These are phyloP conservation scores for Scenedesmus sp. DNA, from an alignment of 163 green algal genomes.

Conservation along the genomic window DNA sequence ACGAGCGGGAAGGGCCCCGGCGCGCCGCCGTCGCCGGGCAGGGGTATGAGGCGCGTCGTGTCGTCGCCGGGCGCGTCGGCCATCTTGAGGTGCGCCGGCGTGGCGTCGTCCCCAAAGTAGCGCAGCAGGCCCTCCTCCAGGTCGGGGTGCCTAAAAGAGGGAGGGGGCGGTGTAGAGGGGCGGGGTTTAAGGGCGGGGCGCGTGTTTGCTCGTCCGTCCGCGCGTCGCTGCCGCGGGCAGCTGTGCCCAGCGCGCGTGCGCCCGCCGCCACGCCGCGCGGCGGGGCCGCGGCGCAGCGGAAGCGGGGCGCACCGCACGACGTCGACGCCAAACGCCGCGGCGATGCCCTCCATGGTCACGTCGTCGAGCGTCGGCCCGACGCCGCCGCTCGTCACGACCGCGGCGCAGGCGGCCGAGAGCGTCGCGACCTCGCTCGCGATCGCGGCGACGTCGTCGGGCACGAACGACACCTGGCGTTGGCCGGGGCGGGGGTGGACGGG, in stretches of 20 bases:
- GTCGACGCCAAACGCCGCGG: conserved; percentile 59
- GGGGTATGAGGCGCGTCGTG: conserved; percentile 52
- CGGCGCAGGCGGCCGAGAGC: conserved; percentile 51
- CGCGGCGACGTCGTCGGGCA: conserved; percentile 71
- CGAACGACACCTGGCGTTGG: conserved; percentile 60
- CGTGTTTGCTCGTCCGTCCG: too few species aligned
- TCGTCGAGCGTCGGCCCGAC: conserved; percentile 87
- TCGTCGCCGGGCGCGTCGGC: conserved; percentile 70
- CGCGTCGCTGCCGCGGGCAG: too few species aligned
- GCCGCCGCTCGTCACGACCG: conserved; percentile 78
- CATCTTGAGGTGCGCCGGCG: conserved; percentile 89
- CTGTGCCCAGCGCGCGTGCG: too few species aligned
- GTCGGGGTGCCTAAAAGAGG: conserved; percentile 58
- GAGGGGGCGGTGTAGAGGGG: background rate
- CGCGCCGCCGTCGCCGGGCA: conserved; percentile 44
- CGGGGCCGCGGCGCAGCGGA: too few species aligned
- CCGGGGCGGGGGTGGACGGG: too few species aligned
- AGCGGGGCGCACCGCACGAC: conserved; percentile 62
- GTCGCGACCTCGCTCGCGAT: conserved; percentile 69
- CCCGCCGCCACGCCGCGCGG: too few species aligned
- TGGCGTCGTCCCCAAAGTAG: conserved; percentile 65
- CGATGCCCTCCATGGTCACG: conserved; percentile 74
- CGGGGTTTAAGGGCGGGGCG: background rate
- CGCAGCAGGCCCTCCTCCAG: conserved; percentile 50
- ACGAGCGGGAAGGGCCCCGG: conserved; percentile 79